phyloP scores from a whole-genome alignment of 148 eudicot species.

The Oxyria digyna region DNA sequence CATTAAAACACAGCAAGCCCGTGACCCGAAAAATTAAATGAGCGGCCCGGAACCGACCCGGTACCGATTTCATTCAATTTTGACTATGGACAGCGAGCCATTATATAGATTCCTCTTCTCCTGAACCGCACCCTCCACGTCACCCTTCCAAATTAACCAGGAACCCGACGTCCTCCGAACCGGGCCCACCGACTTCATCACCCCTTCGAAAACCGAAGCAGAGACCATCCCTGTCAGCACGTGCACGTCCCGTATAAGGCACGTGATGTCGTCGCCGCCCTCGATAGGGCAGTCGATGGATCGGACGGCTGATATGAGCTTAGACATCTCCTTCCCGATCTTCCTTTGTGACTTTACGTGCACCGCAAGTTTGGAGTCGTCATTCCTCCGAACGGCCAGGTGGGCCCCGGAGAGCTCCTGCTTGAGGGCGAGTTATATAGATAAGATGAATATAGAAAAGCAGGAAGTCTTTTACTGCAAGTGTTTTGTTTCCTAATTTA shows the following conservation, averaged over 20 bases:
- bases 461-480: too few relatives aligned
- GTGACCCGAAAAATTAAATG: too few relatives aligned
- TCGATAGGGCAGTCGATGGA: constrained; percentile 11
- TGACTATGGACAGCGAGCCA: too few relatives aligned
- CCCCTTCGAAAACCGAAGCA: constrained; percentile 31
- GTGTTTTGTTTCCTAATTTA: too few relatives aligned
- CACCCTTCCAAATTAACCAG: constrained; percentile 21
- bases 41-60: too few relatives aligned
- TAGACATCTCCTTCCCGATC: constrained; percentile 34
- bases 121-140: too few relatives aligned
- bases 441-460: too few relatives aligned
- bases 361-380: constrained; percentile 26
- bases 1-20: too few relatives aligned
- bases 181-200: constrained; percentile 24
- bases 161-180: constrained; percentile 23
- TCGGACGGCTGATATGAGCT: constrained; percentile 29
- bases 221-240: constrained; percentile 42
- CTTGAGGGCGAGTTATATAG: constrained; percentile 35
- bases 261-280: constrained; percentile 21
- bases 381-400: constrained; percentile 45
- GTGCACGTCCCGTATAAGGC: constrained; percentile 31
- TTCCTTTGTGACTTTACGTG: constrained; percentile 45
- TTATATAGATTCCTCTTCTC: too few relatives aligned
- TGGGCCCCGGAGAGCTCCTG: constrained; percentile 57
- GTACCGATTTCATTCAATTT: too few relatives aligned